These are phyloP conservation scores for Thymus quinquecostatus DNA, from an alignment of 257 asterid genomes.

Conservation along the genomic window DNA sequence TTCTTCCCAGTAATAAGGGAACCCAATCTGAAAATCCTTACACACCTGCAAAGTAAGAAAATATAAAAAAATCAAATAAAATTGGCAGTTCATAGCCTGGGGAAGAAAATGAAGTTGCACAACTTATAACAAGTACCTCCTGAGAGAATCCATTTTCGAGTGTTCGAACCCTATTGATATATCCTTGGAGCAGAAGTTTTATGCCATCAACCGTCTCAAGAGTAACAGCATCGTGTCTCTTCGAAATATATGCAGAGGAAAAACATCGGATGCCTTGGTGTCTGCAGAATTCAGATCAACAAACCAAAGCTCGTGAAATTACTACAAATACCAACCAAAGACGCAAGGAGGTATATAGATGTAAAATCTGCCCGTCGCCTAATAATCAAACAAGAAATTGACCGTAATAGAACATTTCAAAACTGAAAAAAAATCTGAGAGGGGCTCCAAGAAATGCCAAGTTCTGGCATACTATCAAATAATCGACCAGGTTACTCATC, in stretches of 20 bases:
- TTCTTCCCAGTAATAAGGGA: conserved; percentile 80
- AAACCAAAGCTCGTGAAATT: neutral
- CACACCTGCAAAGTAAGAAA: conserved; percentile 47
- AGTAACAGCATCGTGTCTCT: conserved; percentile 62
- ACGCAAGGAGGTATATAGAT: too few relatives aligned
- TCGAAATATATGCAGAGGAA: conserved; percentile 55
- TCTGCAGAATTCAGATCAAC: conserved; percentile 40
- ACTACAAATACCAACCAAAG: too few relatives aligned
- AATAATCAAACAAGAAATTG: conserved; percentile 21
- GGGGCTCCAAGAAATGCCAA: conserved; percentile 12
- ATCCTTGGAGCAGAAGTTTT: conserved; percentile 53
- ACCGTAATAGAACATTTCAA: conserved; percentile 10
- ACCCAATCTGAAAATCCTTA: conserved; percentile 59
- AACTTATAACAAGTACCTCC: conserved; percentile 48
- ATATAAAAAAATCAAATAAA: neutral
- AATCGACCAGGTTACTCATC: neutral
- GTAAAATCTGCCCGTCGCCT: neutral
- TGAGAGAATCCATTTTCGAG: conserved; percentile 60
- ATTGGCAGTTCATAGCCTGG: neutral
- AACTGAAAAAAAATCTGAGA: neutral
- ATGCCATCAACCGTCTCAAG: conserved; percentile 67
- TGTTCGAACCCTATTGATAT: conserved; percentile 54
- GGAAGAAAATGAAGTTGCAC: neutral
- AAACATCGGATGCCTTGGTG: conserved; percentile 50
- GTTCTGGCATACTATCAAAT: neutral